These are phyloP conservation scores for Tremella fuciformis DNA, from an alignment of 768 basidiomycete species.

Conservation along the genomic window DNA sequence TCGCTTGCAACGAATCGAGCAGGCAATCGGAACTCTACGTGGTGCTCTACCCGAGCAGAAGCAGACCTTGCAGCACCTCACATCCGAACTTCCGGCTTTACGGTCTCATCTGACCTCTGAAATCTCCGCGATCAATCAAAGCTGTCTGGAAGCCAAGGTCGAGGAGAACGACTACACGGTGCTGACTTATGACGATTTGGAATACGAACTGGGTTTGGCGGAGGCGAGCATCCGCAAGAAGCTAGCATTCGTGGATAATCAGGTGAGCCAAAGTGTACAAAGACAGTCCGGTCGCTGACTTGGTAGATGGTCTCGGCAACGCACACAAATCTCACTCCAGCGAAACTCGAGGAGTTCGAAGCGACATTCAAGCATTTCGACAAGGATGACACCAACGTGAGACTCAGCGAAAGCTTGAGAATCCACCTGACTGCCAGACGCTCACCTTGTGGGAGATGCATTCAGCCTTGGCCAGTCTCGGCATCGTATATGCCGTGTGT, in stretches of 20 bases:
- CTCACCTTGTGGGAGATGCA: constrained; percentile 79
- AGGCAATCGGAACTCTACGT: constrained; percentile 37
- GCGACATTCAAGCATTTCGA: constrained; percentile 97
- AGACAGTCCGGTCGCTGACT: background rate
- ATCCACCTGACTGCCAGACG: constrained; percentile 53
- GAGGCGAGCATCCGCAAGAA: constrained; percentile 79
- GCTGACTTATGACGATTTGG: constrained; percentile 80
- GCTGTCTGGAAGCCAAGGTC: constrained; percentile 80
- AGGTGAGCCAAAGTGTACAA: constrained; percentile 58
- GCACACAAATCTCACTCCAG: constrained; percentile 90
- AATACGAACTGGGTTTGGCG: constrained; percentile 81
- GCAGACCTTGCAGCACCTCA: constrained; percentile 55
- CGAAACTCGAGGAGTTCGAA: constrained; percentile 86
- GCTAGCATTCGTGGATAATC: constrained; percentile 94
- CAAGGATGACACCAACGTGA: constrained; percentile 75
- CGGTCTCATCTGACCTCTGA: constrained; percentile 55
- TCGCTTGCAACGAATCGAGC: constrained; percentile 44
- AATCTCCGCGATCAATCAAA: constrained; percentile 66
- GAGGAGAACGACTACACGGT: constrained; percentile 97
- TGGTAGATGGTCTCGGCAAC: constrained; percentile 84
- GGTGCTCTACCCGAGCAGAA: constrained; percentile 63
- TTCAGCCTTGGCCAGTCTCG: constrained; percentile 86
- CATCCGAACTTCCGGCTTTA: constrained; percentile 59
- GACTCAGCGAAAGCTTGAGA: constrained; percentile 3
- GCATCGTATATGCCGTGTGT: constrained; percentile 81